Base-by-base conservation (phyloP, 1,284 basidiomycete species). In the Cutaneotrichosporon sp. region DNA sequence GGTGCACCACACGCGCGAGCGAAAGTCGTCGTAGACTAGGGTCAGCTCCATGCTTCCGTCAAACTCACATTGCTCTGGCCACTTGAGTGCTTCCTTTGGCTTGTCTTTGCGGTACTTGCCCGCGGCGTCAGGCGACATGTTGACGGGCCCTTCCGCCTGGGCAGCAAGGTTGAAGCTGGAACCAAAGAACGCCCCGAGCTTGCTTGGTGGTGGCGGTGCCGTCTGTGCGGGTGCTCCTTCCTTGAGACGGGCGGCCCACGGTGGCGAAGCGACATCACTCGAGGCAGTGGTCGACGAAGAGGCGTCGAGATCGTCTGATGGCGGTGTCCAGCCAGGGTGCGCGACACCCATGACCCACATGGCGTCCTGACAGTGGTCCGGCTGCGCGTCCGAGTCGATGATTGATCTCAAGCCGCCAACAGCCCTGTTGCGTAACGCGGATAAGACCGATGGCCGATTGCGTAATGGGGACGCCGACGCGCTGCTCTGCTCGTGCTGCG, bases 1-100 rank as follows among this genome's bases (percentile, higher is more conserved):
- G 0, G 91, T 94, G 49, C 91, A 80, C 87, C 90, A 94, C 55
- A 96, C 80, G 9, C 87, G 80, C 0, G 88, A 88, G 1, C 84
- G 84, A 72, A 93, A 96, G 74, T 96, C 91, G n/a, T 83, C 79
- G 68, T 91, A 90, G 71, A 96, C 96, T 48, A 81, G 0, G 1
- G 20, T 46, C 3, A 83, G 80, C 0, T 76, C 75, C 2, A 14
- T 17, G 1, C 15, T 8, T n/a, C 22, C n/a, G 21, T 10, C 4
- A 4, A 23, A 68, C 73, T 59, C 49, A 75, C 73, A 76, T 46
- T 70, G 64, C 12, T 73, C 68, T 13, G 75, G 75, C 74, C 72
- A 75, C 34, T 49, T 62, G 12, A 66, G 43, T 2, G 62, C 52
- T 48, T 75, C 72, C 53, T 65, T 66, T 1, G 48, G 35, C 47